These are phyloP conservation scores for Olyra latifolia DNA, from an alignment of 176 grass and related monocot species.

Conservation along the genomic window DNA sequence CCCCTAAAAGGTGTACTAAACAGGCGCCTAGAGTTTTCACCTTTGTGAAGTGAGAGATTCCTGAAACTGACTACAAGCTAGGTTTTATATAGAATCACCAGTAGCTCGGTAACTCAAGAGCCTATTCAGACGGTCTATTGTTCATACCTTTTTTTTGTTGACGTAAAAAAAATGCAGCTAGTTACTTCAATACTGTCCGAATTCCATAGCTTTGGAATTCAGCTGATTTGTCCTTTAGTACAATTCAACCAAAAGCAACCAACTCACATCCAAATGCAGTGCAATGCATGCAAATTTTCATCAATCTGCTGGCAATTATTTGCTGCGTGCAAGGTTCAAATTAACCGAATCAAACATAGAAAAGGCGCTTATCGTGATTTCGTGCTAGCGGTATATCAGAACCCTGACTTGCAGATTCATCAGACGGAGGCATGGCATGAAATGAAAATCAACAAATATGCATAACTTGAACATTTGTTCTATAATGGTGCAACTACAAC, in stretches of 20 bases:
- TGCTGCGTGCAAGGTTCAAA: background rate
- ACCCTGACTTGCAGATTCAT: background rate
- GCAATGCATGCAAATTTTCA: background rate
- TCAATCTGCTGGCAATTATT: background rate
- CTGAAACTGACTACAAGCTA: slow-evolving; percentile 12
- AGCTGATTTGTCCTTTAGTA: background rate
- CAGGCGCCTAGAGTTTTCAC: slow-evolving; percentile 10
- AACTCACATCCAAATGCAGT: background rate
- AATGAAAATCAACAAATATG: background rate
- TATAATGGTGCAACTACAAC: background rate
- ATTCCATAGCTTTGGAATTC: background rate
- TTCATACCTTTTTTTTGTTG: background rate
- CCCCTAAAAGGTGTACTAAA: slow-evolving; percentile 25
- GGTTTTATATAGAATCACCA: background rate
- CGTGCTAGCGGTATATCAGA: background rate
- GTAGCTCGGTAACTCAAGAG: slow-evolving; percentile 1
- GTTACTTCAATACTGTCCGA: background rate
- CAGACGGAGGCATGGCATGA: background rate
- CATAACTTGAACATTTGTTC: background rate
- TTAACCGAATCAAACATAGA: background rate
- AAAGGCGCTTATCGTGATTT: background rate
- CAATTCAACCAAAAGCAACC: background rate
- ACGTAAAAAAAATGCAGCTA: background rate
- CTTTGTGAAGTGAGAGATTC: slow-evolving; percentile 15
- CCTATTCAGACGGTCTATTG: background rate